These are phyloP conservation scores for Pseudogymnoascus verrucosus DNA, from an alignment of 2,329 filamentous ascomycete genomes.

Conservation along the genomic window DNA sequence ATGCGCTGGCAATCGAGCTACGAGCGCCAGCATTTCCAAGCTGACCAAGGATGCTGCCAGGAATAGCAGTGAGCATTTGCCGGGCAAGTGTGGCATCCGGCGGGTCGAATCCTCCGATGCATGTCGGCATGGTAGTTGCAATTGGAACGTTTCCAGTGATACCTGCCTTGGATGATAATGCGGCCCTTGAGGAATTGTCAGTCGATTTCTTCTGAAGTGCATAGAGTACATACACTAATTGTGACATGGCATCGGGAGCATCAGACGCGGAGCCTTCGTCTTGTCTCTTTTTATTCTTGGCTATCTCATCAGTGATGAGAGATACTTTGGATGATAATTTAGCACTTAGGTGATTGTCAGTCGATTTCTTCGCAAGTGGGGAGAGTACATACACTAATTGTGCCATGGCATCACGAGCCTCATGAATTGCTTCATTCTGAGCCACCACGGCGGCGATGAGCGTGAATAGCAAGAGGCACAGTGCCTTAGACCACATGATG, in stretches of 20 bases:
- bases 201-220: background rate
- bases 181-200: background rate
- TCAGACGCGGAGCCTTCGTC: background rate
- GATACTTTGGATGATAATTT: background rate
- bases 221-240: background rate
- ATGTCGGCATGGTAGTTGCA: background rate
- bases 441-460: background rate
- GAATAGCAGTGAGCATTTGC: background rate
- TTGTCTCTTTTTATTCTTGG: background rate
- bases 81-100: background rate
- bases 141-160: background rate
- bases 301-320: background rate
- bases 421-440: background rate
- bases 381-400: background rate
- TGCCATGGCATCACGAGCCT: background rate
- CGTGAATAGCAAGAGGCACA: background rate
- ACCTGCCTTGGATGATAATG: background rate
- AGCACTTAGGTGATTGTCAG: background rate
- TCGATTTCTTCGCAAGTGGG: background rate
- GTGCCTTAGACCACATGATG: slow-evolving; percentile 2
- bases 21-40: background rate
- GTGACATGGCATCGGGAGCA: background rate
- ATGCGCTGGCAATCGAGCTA: background rate
- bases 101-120: background rate
- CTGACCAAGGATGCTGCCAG: background rate